Evolutionary conservation across 768 basidiomycete genomes (phyloP), one percentile per base, ranked within the genome.

Genomic region (Rhizopogon rudus): DNA sequence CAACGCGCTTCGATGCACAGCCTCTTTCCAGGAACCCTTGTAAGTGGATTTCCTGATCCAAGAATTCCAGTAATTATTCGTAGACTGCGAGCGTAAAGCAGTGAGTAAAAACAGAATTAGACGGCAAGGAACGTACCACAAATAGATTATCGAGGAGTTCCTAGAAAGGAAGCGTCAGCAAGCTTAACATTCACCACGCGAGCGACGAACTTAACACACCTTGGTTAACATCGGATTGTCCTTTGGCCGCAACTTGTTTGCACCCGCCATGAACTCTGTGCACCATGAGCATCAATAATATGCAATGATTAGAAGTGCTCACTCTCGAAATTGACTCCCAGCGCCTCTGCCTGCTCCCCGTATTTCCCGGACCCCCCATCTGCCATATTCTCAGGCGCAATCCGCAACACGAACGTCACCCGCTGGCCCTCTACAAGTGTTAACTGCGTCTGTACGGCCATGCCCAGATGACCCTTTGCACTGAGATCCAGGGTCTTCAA

Each of bases 11-110:
- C 95, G 83, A 64, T 93, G 84, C 5, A 98, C 94, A 2, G 89
- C 86, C 68, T 99, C 97, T 62, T 95, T 88, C 97, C 97, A 99
- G 14, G 92, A 82, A 0, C 96, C 97, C 13, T 80, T 80, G 70
- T 99, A 99, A 0, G 88, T 93, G 35, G 89, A 92, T 60, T 82
- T 81, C n/a, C 82, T 78, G 61, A 97, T 87, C 95, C 95, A 98
- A 20, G 81, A 73, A 58, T 84, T 84, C 94, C 94, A 98, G 68
- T 90, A 97, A 25, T 71, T 70, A 58, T 85, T 85, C 3, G 95
- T 97, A 5, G 82, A 79, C 82, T 78, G 73, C 12, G 52, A 54
- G 35, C 67, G 25, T 22, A 48, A 17, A 12, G 48, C 40, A 59
- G 54, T 28, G 17, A 5, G 49, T 43, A 20, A 17, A 33, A 13